These are phyloP conservation scores for Inga leiocalycina DNA, from an alignment of 306 rosid species.

Conservation along the genomic window DNA sequence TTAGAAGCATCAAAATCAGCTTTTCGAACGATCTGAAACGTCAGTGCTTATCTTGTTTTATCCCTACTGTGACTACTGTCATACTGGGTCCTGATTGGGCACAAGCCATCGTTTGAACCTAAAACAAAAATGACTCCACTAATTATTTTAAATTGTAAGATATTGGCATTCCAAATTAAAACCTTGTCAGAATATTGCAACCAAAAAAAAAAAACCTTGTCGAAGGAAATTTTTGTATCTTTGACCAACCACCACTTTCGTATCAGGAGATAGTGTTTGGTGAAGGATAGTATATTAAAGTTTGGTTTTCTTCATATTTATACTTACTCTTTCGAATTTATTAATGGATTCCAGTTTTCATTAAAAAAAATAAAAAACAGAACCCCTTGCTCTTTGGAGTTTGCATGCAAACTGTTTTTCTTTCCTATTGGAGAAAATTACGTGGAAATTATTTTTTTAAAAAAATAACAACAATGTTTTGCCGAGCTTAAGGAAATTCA, in stretches of 20 bases:
- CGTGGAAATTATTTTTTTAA: too few species aligned
- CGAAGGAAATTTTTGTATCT: too few species aligned
- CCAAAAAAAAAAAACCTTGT: too few species aligned
- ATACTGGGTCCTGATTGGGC: too few species aligned
- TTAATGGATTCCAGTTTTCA: too few species aligned
- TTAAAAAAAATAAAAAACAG: not conserved
- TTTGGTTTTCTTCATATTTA: too few species aligned
- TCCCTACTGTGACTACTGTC: not conserved
- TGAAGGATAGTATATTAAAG: too few species aligned
- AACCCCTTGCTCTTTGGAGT: not conserved
- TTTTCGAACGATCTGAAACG: not conserved
- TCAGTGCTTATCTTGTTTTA: not conserved
- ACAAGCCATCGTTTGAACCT: not conserved
- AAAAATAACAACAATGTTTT: not conserved
- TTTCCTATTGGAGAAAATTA: not conserved
- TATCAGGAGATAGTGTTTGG: too few species aligned
- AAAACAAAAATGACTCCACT: not conserved
- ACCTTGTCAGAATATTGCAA: too few species aligned
- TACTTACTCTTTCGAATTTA: too few species aligned
- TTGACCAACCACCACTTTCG: too few species aligned
- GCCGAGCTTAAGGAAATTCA: not conserved
- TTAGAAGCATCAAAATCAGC: not conserved
- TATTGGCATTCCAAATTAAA: not conserved
- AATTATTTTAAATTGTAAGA: not conserved
- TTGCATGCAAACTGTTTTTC: not conserved